These are phyloP conservation scores for Sequoiadendron giganteum DNA, from an alignment of 75 land plant species.

Conservation along the genomic window DNA sequence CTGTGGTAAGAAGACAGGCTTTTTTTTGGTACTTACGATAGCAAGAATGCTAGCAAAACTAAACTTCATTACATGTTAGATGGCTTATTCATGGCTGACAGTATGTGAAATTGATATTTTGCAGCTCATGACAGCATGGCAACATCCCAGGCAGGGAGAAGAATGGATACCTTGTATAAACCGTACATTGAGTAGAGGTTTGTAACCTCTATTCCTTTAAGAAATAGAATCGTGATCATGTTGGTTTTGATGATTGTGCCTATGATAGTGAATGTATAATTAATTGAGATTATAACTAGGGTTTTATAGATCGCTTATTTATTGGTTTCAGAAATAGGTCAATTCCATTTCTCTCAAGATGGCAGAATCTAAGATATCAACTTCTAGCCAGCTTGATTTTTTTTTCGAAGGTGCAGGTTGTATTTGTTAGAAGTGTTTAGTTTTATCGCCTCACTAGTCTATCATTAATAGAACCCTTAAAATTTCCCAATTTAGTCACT, in stretches of 20 bases:
- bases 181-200: conserved; percentile 20
- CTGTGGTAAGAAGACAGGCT: background rate
- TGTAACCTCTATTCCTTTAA: conserved; percentile 18
- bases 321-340: background rate
- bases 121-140: conserved; percentile 74
- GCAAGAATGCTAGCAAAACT: background rate
- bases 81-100: background rate
- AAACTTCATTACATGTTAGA: background rate
- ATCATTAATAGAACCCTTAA: background rate
- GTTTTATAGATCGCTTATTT: background rate
- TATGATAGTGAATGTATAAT: background rate
- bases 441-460: background rate
- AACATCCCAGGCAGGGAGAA: conserved; percentile 45
- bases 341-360: background rate
- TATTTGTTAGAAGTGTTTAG: background rate
- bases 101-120: background rate
- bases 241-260: background rate
- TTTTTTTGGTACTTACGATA: background rate
- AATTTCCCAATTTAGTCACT: background rate
- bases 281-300: background rate
- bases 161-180: conserved; percentile 64
- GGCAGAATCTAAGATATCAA: no score
- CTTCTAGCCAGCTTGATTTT: no score
- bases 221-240: background rate
- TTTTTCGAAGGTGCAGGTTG: background rate